Conservation (phyloP, 148 eudicot species). For the Limonium bicolor region DNA sequence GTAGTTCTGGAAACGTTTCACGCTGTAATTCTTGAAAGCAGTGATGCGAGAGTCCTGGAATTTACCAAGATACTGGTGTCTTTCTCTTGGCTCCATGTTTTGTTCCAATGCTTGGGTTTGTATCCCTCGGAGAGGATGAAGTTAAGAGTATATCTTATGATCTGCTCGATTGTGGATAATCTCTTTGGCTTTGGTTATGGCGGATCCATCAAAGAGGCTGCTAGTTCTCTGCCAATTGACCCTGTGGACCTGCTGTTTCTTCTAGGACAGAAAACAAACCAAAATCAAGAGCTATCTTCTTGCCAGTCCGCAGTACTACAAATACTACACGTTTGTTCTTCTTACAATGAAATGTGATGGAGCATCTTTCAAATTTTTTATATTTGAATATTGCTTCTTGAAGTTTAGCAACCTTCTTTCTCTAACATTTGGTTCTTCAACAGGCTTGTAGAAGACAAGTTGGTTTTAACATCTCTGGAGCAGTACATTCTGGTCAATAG, state of each 20-base stretch:
- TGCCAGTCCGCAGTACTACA: constrained; percentile 73
- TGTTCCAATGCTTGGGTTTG: constrained; percentile 75
- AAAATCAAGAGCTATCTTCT: constrained; percentile 36
- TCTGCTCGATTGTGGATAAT: constrained; percentile 57
- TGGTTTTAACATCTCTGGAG: constrained; percentile 84
- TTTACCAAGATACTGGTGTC: constrained; percentile 43
- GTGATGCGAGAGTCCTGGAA: constrained; percentile 22
- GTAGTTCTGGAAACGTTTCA: constrained; percentile 71
- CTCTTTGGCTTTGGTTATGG: constrained; percentile 55
- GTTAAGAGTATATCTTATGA: constrained; percentile 46
- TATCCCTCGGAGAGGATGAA: constrained; percentile 70
- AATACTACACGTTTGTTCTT: constrained; percentile 53
- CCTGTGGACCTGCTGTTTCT: constrained; percentile 75
- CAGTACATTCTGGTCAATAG: constrained; percentile 74
- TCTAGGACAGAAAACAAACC: constrained; percentile 57
- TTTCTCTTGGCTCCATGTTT: constrained; percentile 68
- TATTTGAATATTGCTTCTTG: not conserved
- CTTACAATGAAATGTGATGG: constrained; percentile 59
- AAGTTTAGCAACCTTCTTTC: constrained; percentile 1
- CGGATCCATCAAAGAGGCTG: constrained; percentile 51
- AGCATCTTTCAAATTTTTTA: constrained; percentile 3
- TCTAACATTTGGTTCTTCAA: not conserved
- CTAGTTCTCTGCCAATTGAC: constrained; percentile 62
- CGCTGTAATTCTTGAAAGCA: constrained; percentile 38
- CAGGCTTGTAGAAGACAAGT: constrained; percentile 77